These are phyloP conservation scores for Trichoderma aggressivum DNA, from an alignment of 2,329 filamentous ascomycete species.

Conservation along the genomic window DNA sequence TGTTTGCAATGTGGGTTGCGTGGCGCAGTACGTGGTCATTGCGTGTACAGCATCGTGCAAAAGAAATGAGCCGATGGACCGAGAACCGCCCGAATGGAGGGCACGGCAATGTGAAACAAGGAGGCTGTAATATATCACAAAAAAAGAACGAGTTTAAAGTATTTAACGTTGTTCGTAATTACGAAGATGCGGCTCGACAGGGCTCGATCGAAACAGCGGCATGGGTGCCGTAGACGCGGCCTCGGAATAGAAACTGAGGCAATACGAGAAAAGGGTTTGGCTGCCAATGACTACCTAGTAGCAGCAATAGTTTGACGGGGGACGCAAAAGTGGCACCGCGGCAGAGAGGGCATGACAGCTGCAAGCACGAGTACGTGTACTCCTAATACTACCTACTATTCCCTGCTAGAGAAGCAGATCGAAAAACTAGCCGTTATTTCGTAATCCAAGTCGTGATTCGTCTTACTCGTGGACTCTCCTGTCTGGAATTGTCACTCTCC, in stretches of 20 bases:
- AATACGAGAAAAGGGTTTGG: neutral
- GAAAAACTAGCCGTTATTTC: neutral
- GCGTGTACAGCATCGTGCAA: neutral
- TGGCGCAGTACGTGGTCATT: neutral
- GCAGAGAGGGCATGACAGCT: neutral
- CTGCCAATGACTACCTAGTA: too few species aligned
- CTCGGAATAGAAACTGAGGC: neutral
- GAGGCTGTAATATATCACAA: neutral
- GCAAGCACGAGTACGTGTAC: neutral
- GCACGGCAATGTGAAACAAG: neutral
- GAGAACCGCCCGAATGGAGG: neutral
- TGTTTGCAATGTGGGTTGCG: constrained; percentile 4
- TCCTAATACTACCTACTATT: neutral
- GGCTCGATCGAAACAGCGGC: neutral
- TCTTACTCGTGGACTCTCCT: neutral
- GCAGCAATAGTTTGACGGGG: neutral
- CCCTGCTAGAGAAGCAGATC: neutral
- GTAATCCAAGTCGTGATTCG: neutral
- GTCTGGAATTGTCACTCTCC: neutral
- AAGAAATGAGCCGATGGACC: neutral
- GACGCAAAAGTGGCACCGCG: neutral
- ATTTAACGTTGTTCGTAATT: neutral
- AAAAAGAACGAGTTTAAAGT: neutral
- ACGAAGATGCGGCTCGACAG: too few species aligned
- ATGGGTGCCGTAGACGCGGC: neutral